Conservation (phyloP, 179 eudicot species). For the Carnegiea gigantea region DNA sequence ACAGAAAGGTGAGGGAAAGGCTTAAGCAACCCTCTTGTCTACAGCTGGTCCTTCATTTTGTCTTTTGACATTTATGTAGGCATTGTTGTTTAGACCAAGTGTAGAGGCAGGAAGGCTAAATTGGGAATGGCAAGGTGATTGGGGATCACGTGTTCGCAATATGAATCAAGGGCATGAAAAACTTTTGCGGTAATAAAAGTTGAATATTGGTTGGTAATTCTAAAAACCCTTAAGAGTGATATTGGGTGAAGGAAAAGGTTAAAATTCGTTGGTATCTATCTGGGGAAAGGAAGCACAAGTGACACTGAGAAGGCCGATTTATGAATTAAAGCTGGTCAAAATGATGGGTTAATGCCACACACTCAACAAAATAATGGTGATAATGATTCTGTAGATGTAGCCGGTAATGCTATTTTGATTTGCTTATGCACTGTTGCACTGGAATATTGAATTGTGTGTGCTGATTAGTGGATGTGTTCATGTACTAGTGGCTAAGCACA, state of each 20-base stretch:
- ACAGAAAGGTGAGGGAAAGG: too few species aligned
- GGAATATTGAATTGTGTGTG: neutral
- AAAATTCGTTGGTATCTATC: neutral
- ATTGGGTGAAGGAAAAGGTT: neutral
- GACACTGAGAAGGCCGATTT: neutral
- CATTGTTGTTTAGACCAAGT: neutral
- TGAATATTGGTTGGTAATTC: neutral
- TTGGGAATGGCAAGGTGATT: neutral
- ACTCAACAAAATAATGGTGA: neutral
- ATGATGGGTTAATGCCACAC: neutral
- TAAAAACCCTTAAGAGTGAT: neutral
- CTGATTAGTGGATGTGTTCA: neutral
- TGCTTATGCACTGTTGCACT: neutral
- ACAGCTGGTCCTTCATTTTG: too few species aligned
- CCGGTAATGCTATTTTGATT: neutral
- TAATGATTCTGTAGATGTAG: neutral
- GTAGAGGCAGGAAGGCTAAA: neutral
- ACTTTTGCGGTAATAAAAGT: too few species aligned
- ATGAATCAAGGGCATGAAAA: neutral
- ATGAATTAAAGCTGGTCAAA: neutral
- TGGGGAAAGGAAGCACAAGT: neutral
- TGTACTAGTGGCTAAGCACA: neutral
- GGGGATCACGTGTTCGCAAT: neutral
- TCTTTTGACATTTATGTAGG: too few species aligned
- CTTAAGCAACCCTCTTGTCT: neutral